A percentile compares a stretch with the other conserved stretches of the same genome.
Conservation (phyloP, 441 rosid species). For the Gossypium trilobum region DNA sequence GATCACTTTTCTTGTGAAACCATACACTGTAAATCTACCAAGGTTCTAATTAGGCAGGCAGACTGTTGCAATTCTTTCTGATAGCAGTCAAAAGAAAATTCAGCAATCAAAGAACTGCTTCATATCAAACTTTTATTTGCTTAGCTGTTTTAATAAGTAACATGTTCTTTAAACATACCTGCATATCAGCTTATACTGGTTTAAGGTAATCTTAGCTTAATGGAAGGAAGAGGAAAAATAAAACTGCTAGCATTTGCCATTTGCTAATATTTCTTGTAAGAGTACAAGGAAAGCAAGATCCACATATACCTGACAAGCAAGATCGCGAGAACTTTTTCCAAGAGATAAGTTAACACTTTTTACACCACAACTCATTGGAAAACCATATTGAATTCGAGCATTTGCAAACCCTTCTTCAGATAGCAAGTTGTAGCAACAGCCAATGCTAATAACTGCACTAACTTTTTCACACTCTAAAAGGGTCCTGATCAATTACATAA, state of each 20-base stretch:
- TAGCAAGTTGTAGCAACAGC: slow-evolving; percentile 88
- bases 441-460: slow-evolving; percentile 78
- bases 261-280: background rate
- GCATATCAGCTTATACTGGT: background rate
- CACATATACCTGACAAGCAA: slow-evolving; percentile 76
- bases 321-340: slow-evolving; percentile 59
- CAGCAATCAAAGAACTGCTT: background rate
- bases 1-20: background rate
- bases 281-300: background rate
- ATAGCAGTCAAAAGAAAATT: background rate
- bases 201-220: background rate
- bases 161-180: background rate
- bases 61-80: background rate
- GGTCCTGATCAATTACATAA: slow-evolving; percentile 38
- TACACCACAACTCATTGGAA: slow-evolving; percentile 68
- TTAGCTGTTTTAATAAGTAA: background rate
- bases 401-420: slow-evolving; percentile 43
- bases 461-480: slow-evolving; percentile 55
- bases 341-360: slow-evolving; percentile 44
- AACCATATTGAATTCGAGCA: slow-evolving; percentile 40
- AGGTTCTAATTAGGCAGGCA: background rate
- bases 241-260: background rate
- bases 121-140: background rate
- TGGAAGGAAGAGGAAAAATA: background rate
- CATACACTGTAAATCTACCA: background rate